Conservation (phyloP, 345 rosid genomes). For the Eutrema yunnanense region DNA sequence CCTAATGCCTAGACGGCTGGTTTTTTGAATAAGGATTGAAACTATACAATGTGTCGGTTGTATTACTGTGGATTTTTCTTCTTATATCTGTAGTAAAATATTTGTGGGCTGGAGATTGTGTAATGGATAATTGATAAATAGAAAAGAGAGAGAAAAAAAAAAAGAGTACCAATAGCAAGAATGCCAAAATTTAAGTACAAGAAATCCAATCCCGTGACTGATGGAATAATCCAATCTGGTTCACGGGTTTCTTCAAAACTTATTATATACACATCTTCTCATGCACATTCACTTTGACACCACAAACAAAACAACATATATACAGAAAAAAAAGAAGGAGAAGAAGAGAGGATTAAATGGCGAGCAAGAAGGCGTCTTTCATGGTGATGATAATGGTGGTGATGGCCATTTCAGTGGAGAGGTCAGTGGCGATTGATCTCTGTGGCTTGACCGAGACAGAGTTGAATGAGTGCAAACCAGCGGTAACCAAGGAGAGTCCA, state of each 20-base stretch:
- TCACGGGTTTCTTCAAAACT: conserved; percentile 4
- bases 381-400: not conserved
- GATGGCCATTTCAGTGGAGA: not conserved
- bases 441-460: conserved; percentile 50
- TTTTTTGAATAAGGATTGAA: too few relatives aligned
- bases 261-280: not conserved
- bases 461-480: conserved; percentile 51
- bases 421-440: conserved; percentile 27
- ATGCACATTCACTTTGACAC: not conserved
- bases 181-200: not conserved
- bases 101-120: not conserved
- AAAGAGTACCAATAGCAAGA: not conserved
- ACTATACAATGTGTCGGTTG: not conserved
- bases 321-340: not conserved
- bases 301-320: not conserved
- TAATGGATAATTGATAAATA: not conserved
- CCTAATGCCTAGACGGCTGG: too few relatives aligned
- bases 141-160: not conserved
- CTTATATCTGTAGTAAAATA: not conserved
- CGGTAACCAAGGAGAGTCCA: conserved; percentile 47
- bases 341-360: not conserved
- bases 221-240: not conserved
- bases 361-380: not conserved
- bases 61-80: not conserved
- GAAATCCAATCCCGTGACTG: conserved; percentile 9